These are phyloP conservation scores for Suillus hirtellus DNA, from an alignment of 768 basidiomycete genomes.

Conservation along the genomic window DNA sequence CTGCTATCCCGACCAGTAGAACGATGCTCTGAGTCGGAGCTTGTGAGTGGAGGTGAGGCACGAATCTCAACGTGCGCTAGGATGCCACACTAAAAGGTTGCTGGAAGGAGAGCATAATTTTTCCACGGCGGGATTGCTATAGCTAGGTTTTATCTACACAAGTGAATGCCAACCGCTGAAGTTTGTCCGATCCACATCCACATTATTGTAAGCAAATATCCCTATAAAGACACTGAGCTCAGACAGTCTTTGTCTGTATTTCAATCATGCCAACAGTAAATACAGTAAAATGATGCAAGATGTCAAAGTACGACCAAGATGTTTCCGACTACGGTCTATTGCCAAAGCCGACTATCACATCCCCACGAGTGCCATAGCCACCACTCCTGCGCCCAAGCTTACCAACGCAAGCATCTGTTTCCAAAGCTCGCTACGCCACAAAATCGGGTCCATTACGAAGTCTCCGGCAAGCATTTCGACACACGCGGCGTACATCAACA, in stretches of 20 bases:
- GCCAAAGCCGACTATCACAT: conserved; percentile 11
- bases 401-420: conserved; percentile 56
- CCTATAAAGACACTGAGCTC: neutral
- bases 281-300: neutral
- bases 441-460: conserved; percentile 69
- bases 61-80: neutral
- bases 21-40: neutral
- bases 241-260: neutral
- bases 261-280: neutral
- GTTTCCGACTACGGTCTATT: neutral
- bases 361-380: conserved; percentile 63
- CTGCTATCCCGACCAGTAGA: neutral
- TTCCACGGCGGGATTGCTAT: neutral
- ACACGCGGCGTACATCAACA: conserved; percentile 81
- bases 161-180: neutral
- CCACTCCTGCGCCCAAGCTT: conserved; percentile 62
- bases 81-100: neutral
- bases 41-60: neutral
- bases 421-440: conserved; percentile 39
- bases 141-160: neutral
- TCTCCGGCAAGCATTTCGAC: conserved; percentile 89
- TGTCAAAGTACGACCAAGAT: neutral
- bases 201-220: neutral
- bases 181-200: neutral
- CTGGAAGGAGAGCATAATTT: neutral